Base-by-base conservation (phyloP, 352 stramenopile genomes). In the Globisporangium lucens region DNA sequence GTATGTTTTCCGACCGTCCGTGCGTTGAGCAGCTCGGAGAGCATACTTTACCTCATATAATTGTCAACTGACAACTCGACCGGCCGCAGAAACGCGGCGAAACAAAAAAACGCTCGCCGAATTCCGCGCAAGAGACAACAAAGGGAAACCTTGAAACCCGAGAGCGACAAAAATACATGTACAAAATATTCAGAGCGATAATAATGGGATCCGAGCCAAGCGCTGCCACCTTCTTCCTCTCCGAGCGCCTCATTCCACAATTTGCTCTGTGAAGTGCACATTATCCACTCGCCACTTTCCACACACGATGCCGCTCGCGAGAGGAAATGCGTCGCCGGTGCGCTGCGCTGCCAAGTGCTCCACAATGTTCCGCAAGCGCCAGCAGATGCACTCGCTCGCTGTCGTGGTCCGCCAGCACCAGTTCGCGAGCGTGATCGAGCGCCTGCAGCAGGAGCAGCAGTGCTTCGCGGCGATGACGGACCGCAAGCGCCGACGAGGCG, bases 331-430 rank as follows among this genome's bases (percentile, higher is more conserved):
- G 36, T 77, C 71, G 20, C 71, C 71, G 8, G 66, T 65, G 51
- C 56, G 52, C 13, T 53, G 55, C 10, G 35, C n/a, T 12, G 49
- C 35, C 65, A 77, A 77, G 38, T 35, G 55, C 30, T 65, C 64
- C 38, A 53, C 61, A 35, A 55, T 69, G 47, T 65, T 61, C 61
- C 68, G 53, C 61, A 74, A 77, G 55, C 68, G 63, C 38, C 67
- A 62, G 22, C 56, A 63, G 10, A 9, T 38, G 58, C 58, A 41
- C 58, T 10, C 46, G 30, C 12, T 63, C 10, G 5, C 13, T 24
- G 22, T 53, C 12, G 7, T 49, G n/a, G 58, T 38, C 10, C 29
- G n/a, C 35, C 56, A 63, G n/a, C 58, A 22, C 38, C 58, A 64
- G 38, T 24, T 35, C 41, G 17, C 27, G 24, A 56, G 27, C 9